Base-by-base conservation (phyloP, 306 rosid species). In the Sicyos edulis region DNA sequence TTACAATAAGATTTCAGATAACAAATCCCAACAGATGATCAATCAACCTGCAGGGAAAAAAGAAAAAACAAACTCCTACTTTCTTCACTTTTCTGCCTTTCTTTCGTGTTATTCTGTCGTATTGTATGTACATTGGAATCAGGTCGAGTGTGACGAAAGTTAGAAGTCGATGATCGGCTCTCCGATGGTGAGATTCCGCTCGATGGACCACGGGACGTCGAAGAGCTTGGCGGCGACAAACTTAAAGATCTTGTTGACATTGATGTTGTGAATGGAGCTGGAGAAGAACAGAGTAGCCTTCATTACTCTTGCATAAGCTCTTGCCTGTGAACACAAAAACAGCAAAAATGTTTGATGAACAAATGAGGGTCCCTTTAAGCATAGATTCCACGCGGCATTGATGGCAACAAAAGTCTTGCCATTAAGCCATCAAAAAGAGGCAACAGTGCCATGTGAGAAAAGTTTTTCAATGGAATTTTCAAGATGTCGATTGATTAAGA, bases 171-270 rank as follows among this genome's bases (percentile, higher is more conserved):
- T 88, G 16, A 88, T 91, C 77, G 99, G 99, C 81, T 93, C 99
- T 68, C 99, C 99, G 8, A 81, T 53, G 1, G 80, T 93, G 80
- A 93, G 79, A 71, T 93, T 93, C 21, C 99, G 74, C 75, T 93
- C 89, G 9, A 93, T 82, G 16, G 85, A 87, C 96, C 96, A 90
- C 0, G 99, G 99, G 80, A 93, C 75, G 81, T 91, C 89, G 75
- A 93, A 87, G 74, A 93, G 91, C 84, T 88, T 91, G 72, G 99
- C 99, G 80, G 86, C 78, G 61, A 93, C 86, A 56, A 93, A 91
- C 70, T 93, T 93, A 88, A 93, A 93, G 59, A 93, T 88, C 84
- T 93, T 93, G 88, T 88, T 93, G 21, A 93, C 99, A 72, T 93
- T 93, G 67, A 93, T 93, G 86, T 93, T 91, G 83, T 93, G 99